Conservation (phyloP, 345 rosid species). For the Limnanthes douglasii region DNA sequence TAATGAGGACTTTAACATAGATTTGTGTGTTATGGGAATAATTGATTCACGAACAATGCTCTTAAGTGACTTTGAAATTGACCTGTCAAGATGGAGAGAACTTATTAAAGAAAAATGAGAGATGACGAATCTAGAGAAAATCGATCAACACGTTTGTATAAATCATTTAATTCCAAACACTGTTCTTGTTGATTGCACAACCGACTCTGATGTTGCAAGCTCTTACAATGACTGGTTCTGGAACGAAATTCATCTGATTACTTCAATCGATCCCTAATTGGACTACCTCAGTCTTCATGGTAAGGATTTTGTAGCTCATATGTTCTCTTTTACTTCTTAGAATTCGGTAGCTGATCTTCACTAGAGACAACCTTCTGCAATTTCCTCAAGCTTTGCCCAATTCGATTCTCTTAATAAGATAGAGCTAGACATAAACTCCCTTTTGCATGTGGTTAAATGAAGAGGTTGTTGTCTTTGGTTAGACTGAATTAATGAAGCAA, state of each 20-base stretch:
- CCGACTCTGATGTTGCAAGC: conserved; percentile 64
- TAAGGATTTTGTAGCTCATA: no score
- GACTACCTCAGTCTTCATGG: no score
- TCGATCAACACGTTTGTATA: conserved; percentile 60
- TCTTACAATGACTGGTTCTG: conserved; percentile 68
- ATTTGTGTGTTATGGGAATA: conserved; percentile 90
- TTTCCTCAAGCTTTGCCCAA: no score
- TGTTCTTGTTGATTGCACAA: conserved; percentile 86
- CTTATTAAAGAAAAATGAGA: conserved; percentile 48
- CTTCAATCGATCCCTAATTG: no score
- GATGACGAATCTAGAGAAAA: conserved; percentile 59
- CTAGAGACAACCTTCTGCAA: no score
- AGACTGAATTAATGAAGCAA: no score
- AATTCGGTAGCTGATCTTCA: no score
- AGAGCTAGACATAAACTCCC: no score
- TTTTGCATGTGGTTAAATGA: no score
- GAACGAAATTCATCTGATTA: conserved; percentile 77
- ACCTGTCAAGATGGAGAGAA: conserved; percentile 74
- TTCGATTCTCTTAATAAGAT: no score
- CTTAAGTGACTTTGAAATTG: conserved; percentile 69
- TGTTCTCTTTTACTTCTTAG: no score
- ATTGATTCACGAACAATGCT: conserved; percentile 68
- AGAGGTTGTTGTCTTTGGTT: no score
- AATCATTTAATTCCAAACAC: conserved; percentile 89
- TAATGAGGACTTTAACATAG: conserved; percentile 92